Evolutionary conservation across 768 basidiomycete species (phyloP), one percentile per base, ranked within the genome.

Genomic region (Leccinum boreale): DNA sequence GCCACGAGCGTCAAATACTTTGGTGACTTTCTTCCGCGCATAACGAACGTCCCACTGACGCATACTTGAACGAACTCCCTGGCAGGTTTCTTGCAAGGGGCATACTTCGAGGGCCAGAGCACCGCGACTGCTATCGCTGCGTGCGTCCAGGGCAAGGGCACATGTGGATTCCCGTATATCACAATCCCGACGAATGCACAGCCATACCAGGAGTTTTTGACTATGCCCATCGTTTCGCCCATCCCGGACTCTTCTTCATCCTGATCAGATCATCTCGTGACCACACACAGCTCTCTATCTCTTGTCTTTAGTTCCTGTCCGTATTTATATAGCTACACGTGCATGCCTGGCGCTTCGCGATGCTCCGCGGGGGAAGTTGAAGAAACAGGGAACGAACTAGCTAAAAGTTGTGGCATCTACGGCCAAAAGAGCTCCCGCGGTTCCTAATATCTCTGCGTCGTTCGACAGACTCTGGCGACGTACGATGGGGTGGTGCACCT

Each of bases 1-100:
- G 84, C 80, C 8, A 85, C 80, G 12, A 85, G 79, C 57, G 67
- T 75, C 50, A 75, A 80, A 59, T 82, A 83, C 71, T 86, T 78
- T 61, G 85, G 85, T 83, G 48, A 44, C 79, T 73, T n/a, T 48
- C 47, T 14, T 11, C 7, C 15, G 24, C 11, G 24, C 47, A 26
- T 26, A 17, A 24, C 7, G 6, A 24, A 46, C 2, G 14, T 24
- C 21, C 3, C 15, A 26, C 24, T 48, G 24, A 48, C 15, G 23
- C 47, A 8, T 14, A 15, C 15, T 23, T 26, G 47, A 11, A 42
- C 8, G 17, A 39, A 39, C 17, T 1, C 39, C 10, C 29, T 29
- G 4, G 1, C 52, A 85, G 83, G 82, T 15, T 84, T 79, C 65
- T 67, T 84, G 21, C 82, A 85, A 52, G 84, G 81, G 0, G 84